Conservation (phyloP, 768 basidiomycete species). For the Termitomyces sp. region DNA sequence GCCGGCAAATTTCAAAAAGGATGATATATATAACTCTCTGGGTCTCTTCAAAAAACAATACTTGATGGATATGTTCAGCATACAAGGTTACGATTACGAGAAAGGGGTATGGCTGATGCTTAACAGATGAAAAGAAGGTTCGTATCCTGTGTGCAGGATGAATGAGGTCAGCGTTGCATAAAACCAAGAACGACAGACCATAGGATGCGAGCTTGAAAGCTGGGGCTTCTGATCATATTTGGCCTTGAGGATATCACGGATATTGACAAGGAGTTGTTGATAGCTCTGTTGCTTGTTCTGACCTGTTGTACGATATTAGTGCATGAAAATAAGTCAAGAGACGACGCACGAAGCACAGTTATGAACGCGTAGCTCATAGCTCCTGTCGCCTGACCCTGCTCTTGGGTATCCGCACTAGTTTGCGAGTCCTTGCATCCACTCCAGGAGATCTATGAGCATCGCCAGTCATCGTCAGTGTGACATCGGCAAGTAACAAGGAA, state of each 20-base stretch:
- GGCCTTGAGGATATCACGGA: slow-evolving; percentile 30
- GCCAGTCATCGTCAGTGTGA: neutral
- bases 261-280: slow-evolving; percentile 33
- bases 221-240: slow-evolving; percentile 41
- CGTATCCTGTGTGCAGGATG: slow-evolving; percentile 23
- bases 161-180: neutral
- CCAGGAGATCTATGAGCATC: slow-evolving; percentile 63
- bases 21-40: neutral
- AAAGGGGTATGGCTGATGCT: neutral
- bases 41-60: neutral
- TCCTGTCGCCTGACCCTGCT: slow-evolving; percentile 62
- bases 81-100: neutral
- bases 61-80: neutral
- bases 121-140: slow-evolving; percentile 33
- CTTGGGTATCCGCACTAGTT: slow-evolving; percentile 74
- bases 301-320: slow-evolving; percentile 25
- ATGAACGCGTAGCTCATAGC: slow-evolving; percentile 79
- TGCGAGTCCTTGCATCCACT: slow-evolving; percentile 78
- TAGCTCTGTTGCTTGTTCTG: slow-evolving; percentile 39
- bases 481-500: neutral
- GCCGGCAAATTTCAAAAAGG: no score
- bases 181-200: slow-evolving; percentile 26
- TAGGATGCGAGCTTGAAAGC: slow-evolving; percentile 33
- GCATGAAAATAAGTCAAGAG: neutral
- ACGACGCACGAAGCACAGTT: slow-evolving; percentile 38